phyloP scores from a whole-genome alignment of 163 green algal species.

The Scenedesmus sp. region DNA sequence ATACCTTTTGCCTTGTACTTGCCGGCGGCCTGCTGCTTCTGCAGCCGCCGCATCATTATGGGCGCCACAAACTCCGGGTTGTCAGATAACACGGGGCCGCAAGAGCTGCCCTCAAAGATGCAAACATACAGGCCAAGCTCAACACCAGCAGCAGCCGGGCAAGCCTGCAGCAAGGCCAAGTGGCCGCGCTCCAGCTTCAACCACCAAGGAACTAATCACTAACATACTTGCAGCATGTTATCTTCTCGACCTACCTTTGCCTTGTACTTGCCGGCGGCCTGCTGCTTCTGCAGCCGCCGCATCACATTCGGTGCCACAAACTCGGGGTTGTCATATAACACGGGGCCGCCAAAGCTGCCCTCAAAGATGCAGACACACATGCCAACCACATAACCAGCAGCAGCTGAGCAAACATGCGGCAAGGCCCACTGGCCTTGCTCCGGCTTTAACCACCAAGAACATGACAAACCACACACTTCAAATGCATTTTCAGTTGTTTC shows the following conservation, averaged over 20 bases:
- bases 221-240: too few relatives aligned
- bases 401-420: too few relatives aligned
- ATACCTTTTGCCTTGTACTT: constrained; percentile 79
- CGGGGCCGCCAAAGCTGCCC: constrained; percentile 90
- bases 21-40: constrained; percentile 70
- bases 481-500: background rate
- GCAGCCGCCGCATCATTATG: constrained; percentile 75
- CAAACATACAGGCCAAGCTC: constrained; percentile 72
- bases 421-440: too few relatives aligned
- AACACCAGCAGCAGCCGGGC: too few relatives aligned
- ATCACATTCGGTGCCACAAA: constrained; percentile 96
- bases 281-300: constrained; percentile 64
- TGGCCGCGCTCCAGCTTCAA: too few relatives aligned
- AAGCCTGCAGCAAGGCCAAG: too few relatives aligned
- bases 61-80: constrained; percentile 96
- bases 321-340: constrained; percentile 95
- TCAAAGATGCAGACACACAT: constrained; percentile 92
- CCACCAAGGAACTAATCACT: too few relatives aligned
- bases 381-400: too few relatives aligned
- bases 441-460: too few relatives aligned
- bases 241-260: constrained; percentile 58
- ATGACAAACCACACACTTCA: too few relatives aligned
- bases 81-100: constrained; percentile 93
- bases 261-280: constrained; percentile 74
- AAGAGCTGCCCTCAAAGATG: constrained; percentile 95